Base-by-base conservation (phyloP, 371 early-diverging fungal species). In the Apophysomyces sp. region DNA sequence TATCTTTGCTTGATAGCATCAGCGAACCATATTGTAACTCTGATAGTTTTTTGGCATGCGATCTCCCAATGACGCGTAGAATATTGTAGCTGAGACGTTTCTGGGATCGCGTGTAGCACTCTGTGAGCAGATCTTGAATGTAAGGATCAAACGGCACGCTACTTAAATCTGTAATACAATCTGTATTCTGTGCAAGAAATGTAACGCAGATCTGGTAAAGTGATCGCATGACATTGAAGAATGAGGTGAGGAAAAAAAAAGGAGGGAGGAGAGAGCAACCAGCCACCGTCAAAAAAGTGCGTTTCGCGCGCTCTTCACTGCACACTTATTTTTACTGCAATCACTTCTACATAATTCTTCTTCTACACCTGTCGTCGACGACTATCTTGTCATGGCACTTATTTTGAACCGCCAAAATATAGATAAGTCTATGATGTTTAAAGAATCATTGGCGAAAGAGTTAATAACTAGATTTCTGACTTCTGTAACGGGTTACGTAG, bases 81-180 rank as follows among this genome's bases (percentile, higher is more conserved):
- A 61, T 29, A 9, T 61, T 53, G 28, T 54, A 16, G n/a, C 54
- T 30, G 21, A 36, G 55, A 11, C 55, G 62, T 40, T 55, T 55
- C 15, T 41, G 44, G 8, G 49, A 44, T 26, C 37, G 31, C 2
- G 11, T 16, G 55, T 11, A 12, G 34, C 44, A 55, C 12, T 54
- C 62, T 9, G 55, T 8, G 29, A 55, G 16, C 11, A 44, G 24
- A 37, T 61, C 62, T 24, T 27, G 39, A 12, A 61, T 30, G 34
- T 39, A 61, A 30, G 62, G 62, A 55, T 61, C 62, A 15, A 40
- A 55, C 12, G 62, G 62, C 15, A 61, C 41, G 7, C 8, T 16
- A 31, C 24, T 24, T 30, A 37, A 32, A 30, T 61, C 62, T 16
- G 55, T 13, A 26, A 55, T 52, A 6, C 27, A 27, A 6, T 61